phyloP scores from a whole-genome alignment of 148 eudicot species.

The Tetragonia tetragonoides region DNA sequence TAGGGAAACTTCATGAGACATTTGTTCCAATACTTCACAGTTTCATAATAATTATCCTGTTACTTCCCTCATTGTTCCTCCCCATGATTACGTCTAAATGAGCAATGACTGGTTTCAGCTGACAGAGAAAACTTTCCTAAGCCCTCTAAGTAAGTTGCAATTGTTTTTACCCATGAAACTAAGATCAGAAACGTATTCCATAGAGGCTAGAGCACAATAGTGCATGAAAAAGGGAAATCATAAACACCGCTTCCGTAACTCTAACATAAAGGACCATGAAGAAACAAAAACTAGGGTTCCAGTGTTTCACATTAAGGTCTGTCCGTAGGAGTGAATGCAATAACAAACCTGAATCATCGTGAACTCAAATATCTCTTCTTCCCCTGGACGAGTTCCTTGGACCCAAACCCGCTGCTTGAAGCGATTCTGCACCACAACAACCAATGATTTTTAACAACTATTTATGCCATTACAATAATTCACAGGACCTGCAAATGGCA shows the following conservation, averaged over 20 bases:
- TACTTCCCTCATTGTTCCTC: not conserved
- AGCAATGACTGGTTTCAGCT: not conserved
- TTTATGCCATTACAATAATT: slow-evolving; percentile 5
- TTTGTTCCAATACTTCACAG: not conserved
- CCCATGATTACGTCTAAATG: not conserved
- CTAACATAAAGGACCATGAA: not conserved
- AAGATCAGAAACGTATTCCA: not conserved
- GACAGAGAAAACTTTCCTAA: not conserved
- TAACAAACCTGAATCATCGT: slow-evolving; percentile 83
- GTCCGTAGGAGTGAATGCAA: not conserved
- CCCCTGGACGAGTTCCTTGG: slow-evolving; percentile 82
- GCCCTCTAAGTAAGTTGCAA: not conserved
- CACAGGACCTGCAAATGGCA: slow-evolving; percentile 15
- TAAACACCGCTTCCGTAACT: no score
- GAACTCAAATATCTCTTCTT: slow-evolving; percentile 84
- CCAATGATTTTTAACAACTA: slow-evolving; percentile 10
- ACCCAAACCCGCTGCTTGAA: slow-evolving; percentile 92
- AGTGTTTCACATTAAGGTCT: not conserved
- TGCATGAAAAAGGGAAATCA: not conserved
- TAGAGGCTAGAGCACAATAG: no score
- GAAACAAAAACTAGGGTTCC: not conserved
- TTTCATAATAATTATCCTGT: not conserved
- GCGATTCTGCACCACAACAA: slow-evolving; percentile 46
- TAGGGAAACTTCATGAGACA: not conserved
- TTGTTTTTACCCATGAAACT: not conserved